phyloP scores from a whole-genome alignment of 1,284 basidiomycete genomes.

The Pascua guehoae region DNA sequence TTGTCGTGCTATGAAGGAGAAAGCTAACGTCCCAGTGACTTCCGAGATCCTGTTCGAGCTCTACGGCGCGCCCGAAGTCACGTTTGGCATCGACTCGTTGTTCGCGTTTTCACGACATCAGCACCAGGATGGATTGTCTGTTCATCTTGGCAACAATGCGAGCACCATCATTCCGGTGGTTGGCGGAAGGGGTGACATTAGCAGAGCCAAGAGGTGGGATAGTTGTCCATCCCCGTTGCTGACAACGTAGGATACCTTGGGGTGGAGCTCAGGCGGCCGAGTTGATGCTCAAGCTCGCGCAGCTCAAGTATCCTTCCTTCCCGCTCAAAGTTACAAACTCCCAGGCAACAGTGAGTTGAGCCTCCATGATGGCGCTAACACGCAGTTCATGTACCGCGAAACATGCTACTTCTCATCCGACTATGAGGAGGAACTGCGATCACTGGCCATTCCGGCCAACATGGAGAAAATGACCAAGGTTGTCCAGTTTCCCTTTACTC shows the following conservation, averaged over 20 bases:
- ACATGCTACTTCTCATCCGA: constrained; percentile 81
- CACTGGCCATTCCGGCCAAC: constrained; percentile 61
- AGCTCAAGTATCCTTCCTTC: constrained; percentile 94
- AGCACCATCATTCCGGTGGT: constrained; percentile 85
- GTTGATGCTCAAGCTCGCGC: constrained; percentile 84
- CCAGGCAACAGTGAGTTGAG: constrained; percentile 54
- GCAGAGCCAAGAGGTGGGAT: constrained; percentile 73
- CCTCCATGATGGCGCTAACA: constrained; percentile 3
- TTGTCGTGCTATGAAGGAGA: constrained; percentile 17
- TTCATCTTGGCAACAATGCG: constrained; percentile 54
- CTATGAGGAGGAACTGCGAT: constrained; percentile 66
- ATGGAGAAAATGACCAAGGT: constrained; percentile 68
- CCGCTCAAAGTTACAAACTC: constrained; percentile 55
- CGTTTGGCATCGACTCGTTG: constrained; percentile 85
- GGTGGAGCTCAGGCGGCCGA: constrained; percentile 86
- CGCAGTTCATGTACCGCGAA: constrained; percentile 81
- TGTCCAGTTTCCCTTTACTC: constrained; percentile 77
- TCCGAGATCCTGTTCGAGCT: constrained; percentile 96
- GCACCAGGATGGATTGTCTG: constrained; percentile 65
- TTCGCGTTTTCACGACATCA: constrained; percentile 72
- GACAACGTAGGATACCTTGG: constrained; percentile 73
- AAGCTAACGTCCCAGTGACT: constrained; percentile 60
- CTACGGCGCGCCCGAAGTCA: constrained; percentile 79
- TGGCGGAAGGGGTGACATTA: constrained; percentile 71
- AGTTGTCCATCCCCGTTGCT: neutral